Conservation (phyloP, 345 rosid genomes). For the Tarenaya hassleriana region DNA sequence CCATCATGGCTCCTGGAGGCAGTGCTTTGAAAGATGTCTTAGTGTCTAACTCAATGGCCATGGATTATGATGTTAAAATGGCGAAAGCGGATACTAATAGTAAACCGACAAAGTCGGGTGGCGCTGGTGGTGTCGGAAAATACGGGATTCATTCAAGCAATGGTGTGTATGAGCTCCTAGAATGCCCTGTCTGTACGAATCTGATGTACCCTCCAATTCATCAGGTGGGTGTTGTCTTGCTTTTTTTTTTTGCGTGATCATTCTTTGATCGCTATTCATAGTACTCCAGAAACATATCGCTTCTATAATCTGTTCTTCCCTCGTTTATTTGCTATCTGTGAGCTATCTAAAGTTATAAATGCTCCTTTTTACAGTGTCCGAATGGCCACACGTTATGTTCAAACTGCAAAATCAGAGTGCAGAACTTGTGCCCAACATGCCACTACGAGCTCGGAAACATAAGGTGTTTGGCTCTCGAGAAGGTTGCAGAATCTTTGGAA, state of each 20-base stretch:
- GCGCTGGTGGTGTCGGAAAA: slow-evolving; percentile 41
- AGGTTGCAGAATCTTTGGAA: slow-evolving; percentile 75
- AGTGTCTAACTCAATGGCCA: slow-evolving; percentile 37
- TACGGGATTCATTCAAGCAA: slow-evolving; percentile 42
- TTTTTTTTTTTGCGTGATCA: no score
- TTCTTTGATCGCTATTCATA: not conserved
- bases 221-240: slow-evolving; percentile 60
- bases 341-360: not conserved
- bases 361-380: slow-evolving; percentile 54
- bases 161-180: slow-evolving; percentile 73
- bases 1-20: slow-evolving; percentile 54
- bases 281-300: not conserved
- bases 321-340: not conserved
- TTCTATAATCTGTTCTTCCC: no score
- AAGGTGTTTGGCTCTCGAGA: slow-evolving; percentile 84
- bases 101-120: slow-evolving; percentile 42
- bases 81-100: slow-evolving; percentile 37
- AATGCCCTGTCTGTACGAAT: slow-evolving; percentile 69
- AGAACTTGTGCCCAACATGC: slow-evolving; percentile 78
- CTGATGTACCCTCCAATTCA: slow-evolving; percentile 82
- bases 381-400: slow-evolving; percentile 87
- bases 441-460: slow-evolving; percentile 83
- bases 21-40: slow-evolving; percentile 43
- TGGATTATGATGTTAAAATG: slow-evolving; percentile 44
- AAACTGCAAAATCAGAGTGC: slow-evolving; percentile 62